Evolutionary conservation across 2,329 filamentous ascomycete species (phyloP).

Genomic region (Tolypocladium paradoxum): DNA sequence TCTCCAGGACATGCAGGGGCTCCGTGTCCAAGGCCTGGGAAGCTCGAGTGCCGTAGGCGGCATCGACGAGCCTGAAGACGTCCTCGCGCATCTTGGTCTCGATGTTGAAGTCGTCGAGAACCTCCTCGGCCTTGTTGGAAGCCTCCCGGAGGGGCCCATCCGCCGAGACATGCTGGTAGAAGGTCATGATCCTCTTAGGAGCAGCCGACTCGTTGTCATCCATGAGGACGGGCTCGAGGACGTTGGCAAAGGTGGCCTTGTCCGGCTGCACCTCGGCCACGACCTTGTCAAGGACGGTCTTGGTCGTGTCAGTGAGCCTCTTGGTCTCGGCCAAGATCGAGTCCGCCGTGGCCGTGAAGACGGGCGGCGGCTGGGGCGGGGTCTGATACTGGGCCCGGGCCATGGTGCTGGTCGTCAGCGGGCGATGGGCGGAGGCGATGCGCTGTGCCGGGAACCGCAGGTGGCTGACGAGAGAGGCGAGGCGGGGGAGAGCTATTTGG

Average conservation of each 20-base stretch:
- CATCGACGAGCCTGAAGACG: slow-evolving; percentile 57
- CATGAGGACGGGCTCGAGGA: slow-evolving; percentile 55
- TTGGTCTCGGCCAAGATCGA: slow-evolving; percentile 58
- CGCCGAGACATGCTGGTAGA: slow-evolving; percentile 70
- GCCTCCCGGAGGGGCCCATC: slow-evolving; percentile 61
- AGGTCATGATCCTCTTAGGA: slow-evolving; percentile 56
- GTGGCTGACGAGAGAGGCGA: slow-evolving; percentile 47
- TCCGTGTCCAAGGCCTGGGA: slow-evolving; percentile 53
- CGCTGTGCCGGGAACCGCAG: slow-evolving; percentile 17
- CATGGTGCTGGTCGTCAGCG: slow-evolving; percentile 47
- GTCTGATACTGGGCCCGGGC: slow-evolving; percentile 56
- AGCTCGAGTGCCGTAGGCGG: slow-evolving; percentile 41
- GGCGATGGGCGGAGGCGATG: slow-evolving; percentile 14
- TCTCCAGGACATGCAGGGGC: slow-evolving; percentile 61
- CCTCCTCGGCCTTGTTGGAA: slow-evolving; percentile 63
- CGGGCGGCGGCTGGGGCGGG: slow-evolving; percentile 67
- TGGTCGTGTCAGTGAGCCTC: slow-evolving; percentile 50
- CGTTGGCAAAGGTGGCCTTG: slow-evolving; percentile 42
- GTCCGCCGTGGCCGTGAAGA: slow-evolving; percentile 65
- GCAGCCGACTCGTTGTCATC: slow-evolving; percentile 58
- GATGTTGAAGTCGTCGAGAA: slow-evolving; percentile 67
- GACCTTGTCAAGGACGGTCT: slow-evolving; percentile 55
- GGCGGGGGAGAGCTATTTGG: slow-evolving; percentile 45
- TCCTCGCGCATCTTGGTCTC: slow-evolving; percentile 76
- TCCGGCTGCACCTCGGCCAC: slow-evolving; percentile 47